Percentiles rank a stretch among this genome's conserved stretches.
These are phyloP conservation scores for Dryas drummondii DNA, from an alignment of 306 rosid species.

Conservation along the genomic window DNA sequence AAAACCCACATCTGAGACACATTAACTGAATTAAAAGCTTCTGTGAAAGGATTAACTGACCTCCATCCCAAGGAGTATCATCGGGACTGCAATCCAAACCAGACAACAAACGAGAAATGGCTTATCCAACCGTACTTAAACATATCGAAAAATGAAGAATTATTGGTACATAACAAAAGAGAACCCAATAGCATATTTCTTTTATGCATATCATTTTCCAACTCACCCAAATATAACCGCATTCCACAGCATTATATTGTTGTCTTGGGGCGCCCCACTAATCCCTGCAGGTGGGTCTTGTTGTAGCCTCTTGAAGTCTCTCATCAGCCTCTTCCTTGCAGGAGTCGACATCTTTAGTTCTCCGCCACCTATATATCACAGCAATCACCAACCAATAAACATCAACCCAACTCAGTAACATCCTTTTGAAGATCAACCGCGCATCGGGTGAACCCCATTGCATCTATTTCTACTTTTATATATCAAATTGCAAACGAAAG, in stretches of 20 bases:
- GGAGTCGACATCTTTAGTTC: constrained; percentile 68
- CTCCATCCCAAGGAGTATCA: constrained; percentile 99
- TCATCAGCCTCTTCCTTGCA: constrained; percentile 90
- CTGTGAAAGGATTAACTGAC: constrained; percentile 40
- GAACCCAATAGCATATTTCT: neutral
- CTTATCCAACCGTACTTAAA: constrained; percentile 34
- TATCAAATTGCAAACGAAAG: neutral
- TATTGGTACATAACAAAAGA: constrained; percentile 3
- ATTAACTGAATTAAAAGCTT: constrained; percentile 3
- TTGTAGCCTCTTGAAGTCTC: constrained; percentile 92
- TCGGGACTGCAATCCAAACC: constrained; percentile 77
- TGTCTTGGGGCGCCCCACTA: constrained; percentile 96
- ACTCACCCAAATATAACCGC: constrained; percentile 95
- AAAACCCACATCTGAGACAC: neutral
- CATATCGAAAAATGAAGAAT: neutral
- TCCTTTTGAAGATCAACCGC: neutral
- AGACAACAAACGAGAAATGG: constrained; percentile 55
- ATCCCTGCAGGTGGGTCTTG: constrained; percentile 95
- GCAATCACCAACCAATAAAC: constrained; percentile 8
- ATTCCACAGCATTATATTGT: constrained; percentile 93
- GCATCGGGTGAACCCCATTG: neutral
- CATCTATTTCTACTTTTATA: neutral
- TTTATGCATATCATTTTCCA: neutral
- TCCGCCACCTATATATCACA: constrained; percentile 16
- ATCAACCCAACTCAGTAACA: neutral